Conservation (phyloP, 2,329 filamentous ascomycete species). For the Pseudocercospora ulei region DNA sequence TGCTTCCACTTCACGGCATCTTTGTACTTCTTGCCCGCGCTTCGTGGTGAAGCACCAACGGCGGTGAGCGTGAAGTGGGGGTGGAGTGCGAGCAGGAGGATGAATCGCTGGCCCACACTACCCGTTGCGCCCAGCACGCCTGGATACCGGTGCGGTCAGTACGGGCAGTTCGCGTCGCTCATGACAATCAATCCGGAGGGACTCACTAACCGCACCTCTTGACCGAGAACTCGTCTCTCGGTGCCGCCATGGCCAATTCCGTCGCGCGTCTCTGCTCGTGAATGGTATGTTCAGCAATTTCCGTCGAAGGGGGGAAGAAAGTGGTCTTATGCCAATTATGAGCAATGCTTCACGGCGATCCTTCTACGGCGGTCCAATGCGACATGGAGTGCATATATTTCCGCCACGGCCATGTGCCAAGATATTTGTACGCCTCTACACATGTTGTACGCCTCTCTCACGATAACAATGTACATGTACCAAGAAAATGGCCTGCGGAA, state of each 20-base stretch:
- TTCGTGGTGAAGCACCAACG: conserved; percentile 78
- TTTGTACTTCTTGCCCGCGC: conserved; percentile 86
- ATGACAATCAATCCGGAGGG: conserved; percentile 8
- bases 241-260: conserved; percentile 24
- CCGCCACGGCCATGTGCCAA: no score
- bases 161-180: no score
- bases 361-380: background rate
- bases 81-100: conserved; percentile 79
- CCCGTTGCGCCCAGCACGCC: conserved; percentile 81
- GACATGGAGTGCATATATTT: no score
- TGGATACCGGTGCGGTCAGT: conserved; percentile 23
- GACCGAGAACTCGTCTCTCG: conserved; percentile 39
- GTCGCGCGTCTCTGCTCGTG: conserved; percentile 19
- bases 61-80: conserved; percentile 78
- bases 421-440: no score
- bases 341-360: conserved; percentile 7
- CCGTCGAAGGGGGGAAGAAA: conserved; percentile 13
- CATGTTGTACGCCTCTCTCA: no score
- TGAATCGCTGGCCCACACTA: conserved; percentile 90
- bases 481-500: no score
- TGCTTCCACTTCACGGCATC: conserved; percentile 96
- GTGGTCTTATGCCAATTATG: background rate
- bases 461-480: no score
- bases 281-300: conserved; percentile 21
- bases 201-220: conserved; percentile 45